Evolutionary conservation across 192 early-diverging fungal species (phyloP).

Genomic region (Podila minutissima): DNA sequence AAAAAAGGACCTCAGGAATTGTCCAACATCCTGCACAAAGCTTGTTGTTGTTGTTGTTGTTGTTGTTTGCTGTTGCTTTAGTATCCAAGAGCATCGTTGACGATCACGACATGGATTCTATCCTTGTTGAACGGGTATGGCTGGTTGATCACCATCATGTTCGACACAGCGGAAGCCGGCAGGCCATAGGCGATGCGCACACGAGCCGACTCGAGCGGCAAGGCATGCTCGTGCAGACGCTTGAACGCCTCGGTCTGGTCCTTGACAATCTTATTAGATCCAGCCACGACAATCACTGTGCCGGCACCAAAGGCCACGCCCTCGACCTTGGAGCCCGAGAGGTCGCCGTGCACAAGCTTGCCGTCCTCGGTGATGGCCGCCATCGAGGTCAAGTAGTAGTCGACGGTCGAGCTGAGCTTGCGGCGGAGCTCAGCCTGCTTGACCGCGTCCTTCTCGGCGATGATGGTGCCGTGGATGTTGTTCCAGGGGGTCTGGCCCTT

Average conservation of each 20-base stretch:
- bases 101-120: constrained; percentile 38
- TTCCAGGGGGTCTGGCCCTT: constrained; percentile 52
- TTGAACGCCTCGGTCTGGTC: constrained; percentile 47
- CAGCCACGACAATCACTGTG: constrained; percentile 44
- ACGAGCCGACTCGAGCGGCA: constrained; percentile 37
- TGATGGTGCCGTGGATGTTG: constrained; percentile 42
- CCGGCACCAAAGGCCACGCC: constrained; percentile 37
- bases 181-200: constrained; percentile 51
- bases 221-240: constrained; percentile 28
- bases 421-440: constrained; percentile 52
- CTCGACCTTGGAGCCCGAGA: constrained; percentile 49
- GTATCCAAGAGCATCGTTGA: constrained; percentile 55
- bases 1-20: background rate
- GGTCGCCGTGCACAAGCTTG: constrained; percentile 35
- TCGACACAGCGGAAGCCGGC: constrained; percentile 31
- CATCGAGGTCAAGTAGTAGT: constrained; percentile 53
- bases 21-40: no score
- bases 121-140: constrained; percentile 28
- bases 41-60: background rate
- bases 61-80: constrained; percentile 4
- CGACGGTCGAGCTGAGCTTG: constrained; percentile 43
- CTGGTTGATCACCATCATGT: constrained; percentile 30
- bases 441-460: constrained; percentile 39
- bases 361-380: constrained; percentile 49
- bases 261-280: constrained; percentile 57